Conservation (phyloP, 2,329 filamentous ascomycete species). For the Monosporascus sp. region DNA sequence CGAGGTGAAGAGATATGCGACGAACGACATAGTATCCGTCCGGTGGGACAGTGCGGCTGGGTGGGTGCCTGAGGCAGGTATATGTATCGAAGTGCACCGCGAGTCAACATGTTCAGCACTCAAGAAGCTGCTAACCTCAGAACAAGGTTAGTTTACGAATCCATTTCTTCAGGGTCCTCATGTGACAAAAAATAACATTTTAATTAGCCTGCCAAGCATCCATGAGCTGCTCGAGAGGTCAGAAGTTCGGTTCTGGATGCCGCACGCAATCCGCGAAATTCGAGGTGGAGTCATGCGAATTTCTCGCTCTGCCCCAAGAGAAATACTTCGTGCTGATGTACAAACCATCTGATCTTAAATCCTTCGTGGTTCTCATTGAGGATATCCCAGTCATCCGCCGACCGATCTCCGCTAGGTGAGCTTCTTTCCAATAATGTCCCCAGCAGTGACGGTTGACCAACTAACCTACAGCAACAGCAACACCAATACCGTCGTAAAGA, state of each 20-base stretch:
- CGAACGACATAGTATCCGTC: neutral
- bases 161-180: too few relatives aligned
- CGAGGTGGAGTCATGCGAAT: neutral
- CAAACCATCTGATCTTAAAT: neutral
- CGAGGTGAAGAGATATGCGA: neutral
- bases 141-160: neutral
- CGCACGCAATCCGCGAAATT: neutral
- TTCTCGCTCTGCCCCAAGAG: neutral
- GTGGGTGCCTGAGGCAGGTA: neutral
- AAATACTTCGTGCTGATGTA: constrained; percentile 2
- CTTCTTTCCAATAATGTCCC: neutral
- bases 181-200: neutral
- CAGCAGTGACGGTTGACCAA: too few relatives aligned
- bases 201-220: neutral
- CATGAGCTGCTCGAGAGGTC: too few relatives aligned
- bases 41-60: constrained; percentile 3
- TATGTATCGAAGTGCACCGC: constrained; percentile 4
- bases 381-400: neutral
- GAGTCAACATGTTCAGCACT: constrained; percentile 2
- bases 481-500: too few relatives aligned
- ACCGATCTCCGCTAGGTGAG: neutral
- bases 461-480: too few relatives aligned
- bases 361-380: neutral
- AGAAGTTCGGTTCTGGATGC: too few relatives aligned
- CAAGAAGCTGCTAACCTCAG: neutral